These are phyloP conservation scores for Colletotrichum neosansevieriae DNA, from an alignment of 2,329 filamentous ascomycete species.

Conservation along the genomic window DNA sequence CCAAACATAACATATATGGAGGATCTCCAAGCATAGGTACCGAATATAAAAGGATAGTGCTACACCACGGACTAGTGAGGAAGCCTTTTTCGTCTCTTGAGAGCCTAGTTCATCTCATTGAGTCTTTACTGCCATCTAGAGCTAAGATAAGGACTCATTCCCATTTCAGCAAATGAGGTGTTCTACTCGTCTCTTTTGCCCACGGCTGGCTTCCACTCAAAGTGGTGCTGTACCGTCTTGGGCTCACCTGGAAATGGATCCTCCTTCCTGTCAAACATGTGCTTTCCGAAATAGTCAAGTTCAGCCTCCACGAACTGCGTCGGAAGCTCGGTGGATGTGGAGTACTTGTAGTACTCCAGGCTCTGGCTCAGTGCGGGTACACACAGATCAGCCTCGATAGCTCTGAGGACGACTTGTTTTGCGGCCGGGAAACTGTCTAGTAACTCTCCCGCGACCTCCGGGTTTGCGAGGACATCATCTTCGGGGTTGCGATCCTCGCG, in stretches of 20 bases:
- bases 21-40: too few relatives aligned
- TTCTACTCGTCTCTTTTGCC: background rate
- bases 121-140: too few relatives aligned
- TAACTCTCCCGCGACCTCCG: constrained; percentile 64
- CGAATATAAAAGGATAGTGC: too few relatives aligned
- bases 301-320: constrained; percentile 79
- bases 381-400: constrained; percentile 68
- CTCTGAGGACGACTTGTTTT: constrained; percentile 67
- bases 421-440: constrained; percentile 61
- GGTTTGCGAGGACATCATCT: constrained; percentile 54
- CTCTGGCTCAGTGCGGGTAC: constrained; percentile 71
- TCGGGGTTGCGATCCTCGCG: constrained; percentile 53
- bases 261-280: constrained; percentile 72
- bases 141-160: too few relatives aligned
- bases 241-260: constrained; percentile 51
- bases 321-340: constrained; percentile 68
- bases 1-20: too few relatives aligned
- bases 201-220: constrained; percentile 67
- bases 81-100: too few relatives aligned
- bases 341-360: constrained; percentile 76
- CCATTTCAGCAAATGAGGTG: too few relatives aligned
- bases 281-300: constrained; percentile 77
- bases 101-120: too few relatives aligned
- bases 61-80: too few relatives aligned
- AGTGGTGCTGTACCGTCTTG: constrained; percentile 69